phyloP scores from a whole-genome alignment of 2,329 filamentous ascomycete genomes.

The Diaporthe batatas region DNA sequence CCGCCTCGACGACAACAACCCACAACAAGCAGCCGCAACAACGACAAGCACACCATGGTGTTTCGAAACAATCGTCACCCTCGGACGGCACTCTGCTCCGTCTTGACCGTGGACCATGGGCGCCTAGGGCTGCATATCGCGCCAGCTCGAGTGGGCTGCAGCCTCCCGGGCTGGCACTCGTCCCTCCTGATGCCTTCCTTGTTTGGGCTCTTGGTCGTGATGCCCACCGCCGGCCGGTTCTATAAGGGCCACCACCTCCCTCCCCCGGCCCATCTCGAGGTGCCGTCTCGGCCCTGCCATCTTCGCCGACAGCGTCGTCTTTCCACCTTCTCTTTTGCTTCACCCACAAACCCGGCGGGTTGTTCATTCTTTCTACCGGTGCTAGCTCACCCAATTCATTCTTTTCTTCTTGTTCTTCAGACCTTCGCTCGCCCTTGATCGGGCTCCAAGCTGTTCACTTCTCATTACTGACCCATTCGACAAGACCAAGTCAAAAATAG shows the following conservation, averaged over 20 bases:
- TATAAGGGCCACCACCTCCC: conserved; percentile 21
- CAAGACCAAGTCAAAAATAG: not conserved
- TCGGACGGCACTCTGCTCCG: conserved; percentile 19
- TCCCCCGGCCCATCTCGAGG: not conserved
- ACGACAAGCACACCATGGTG: conserved; percentile 30
- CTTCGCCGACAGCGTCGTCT: conserved; percentile 32
- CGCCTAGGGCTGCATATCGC: conserved; percentile 31
- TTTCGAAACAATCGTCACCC: conserved; percentile 40
- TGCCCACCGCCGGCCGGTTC: not conserved
- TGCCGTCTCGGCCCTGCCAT: conserved; percentile 34
- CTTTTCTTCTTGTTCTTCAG: conserved; percentile 12
- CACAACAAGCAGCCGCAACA: not conserved
- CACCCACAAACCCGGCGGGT: conserved; percentile 36
- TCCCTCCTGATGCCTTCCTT: not conserved
- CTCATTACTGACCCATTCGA: not conserved
- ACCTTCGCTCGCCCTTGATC: conserved; percentile 22
- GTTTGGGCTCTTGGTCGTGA: not conserved
- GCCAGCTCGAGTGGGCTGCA: conserved; percentile 26
- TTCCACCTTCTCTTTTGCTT: conserved; percentile 31
- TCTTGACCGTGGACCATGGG: conserved; percentile 24
- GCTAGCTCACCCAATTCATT: conserved; percentile 41
- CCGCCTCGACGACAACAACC: conserved; percentile 5
- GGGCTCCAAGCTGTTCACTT: not conserved
- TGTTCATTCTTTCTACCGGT: conserved; percentile 41
- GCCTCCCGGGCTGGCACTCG: not conserved